Evolutionary conservation across 768 basidiomycete species (phyloP), one percentile per base, ranked within the genome.

Genomic region (Floccularia luteovirens): DNA sequence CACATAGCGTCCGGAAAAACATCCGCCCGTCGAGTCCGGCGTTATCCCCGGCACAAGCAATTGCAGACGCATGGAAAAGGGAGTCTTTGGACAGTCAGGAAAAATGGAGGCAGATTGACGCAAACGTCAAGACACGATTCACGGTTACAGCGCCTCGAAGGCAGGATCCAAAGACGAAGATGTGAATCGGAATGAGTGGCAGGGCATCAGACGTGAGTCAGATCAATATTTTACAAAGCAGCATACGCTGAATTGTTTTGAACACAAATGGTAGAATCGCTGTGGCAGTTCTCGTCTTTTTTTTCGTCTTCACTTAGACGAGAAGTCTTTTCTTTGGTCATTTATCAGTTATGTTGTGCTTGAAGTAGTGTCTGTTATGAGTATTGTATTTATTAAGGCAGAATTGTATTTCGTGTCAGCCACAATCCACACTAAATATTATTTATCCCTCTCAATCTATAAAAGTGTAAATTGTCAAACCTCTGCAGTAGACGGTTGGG

Each of bases 1-100:
- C 59, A 50, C 59, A 54, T 36, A 56, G 51, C 41, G 46, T 51
- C 42, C 55, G 58, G 49, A 58, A 62, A 57, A 56, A 53, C 36
- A 45, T 51, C 25, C 50, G 53, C 47, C 54, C 53, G 24, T 47
- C 61, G 31, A 61, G 56, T 39, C 48, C 60, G 42, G 45, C 49
- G 25, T 46, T 69, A 49, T 67, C 77, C 8, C 75, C 77, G 25
- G 74, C 75, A 3, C 74, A 78, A 46, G 70, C 74, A 21, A 84
- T 87, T 54, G 79, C 77, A 24, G 74, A 78, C 30, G 77, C 77
- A 39, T 85, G 83, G 83, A 73, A 69, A 52, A 60, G 64, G 35
- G 77, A 82, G 58, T 72, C 76, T n/a, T 43, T 55, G 11, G 74
- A 81, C 57, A 75, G 61, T 47, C 71, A 80, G 54, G 70, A 74